Conservation (phyloP, 73 alveolate species). For the Paramecium octaurelia region DNA sequence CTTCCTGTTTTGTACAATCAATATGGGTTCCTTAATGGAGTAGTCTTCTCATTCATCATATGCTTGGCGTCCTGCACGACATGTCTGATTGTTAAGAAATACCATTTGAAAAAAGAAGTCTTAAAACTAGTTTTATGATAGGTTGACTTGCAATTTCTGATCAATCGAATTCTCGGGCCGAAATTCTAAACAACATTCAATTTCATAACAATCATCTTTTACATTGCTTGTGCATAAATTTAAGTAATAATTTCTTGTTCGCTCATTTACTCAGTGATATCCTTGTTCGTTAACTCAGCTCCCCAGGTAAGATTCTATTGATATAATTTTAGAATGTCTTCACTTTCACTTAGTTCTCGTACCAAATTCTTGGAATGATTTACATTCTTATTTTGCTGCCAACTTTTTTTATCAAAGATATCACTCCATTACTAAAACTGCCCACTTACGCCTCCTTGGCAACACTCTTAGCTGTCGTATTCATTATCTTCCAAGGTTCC, state of each 20-base stretch:
- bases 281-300: background rate
- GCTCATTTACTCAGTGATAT: background rate
- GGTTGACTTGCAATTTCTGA: background rate
- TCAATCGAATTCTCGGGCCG: background rate
- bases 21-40: background rate
- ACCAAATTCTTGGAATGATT: constrained; percentile 7
- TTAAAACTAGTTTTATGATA: background rate
- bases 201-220: background rate
- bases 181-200: background rate
- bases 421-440: constrained; percentile 13
- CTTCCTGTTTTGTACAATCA: constrained; percentile 2
- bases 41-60: background rate
- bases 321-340: background rate
- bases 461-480: background rate
- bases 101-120: background rate
- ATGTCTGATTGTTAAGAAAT: background rate
- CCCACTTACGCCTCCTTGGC: background rate
- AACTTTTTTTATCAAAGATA: background rate
- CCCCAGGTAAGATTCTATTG: background rate
- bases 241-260: background rate
- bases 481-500: background rate
- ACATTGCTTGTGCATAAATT: constrained; percentile 12
- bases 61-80: background rate
- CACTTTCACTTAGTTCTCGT: background rate
- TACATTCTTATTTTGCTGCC: background rate